Base-by-base conservation (phyloP, 768 basidiomycete species). In the Tulasnella sp. region DNA sequence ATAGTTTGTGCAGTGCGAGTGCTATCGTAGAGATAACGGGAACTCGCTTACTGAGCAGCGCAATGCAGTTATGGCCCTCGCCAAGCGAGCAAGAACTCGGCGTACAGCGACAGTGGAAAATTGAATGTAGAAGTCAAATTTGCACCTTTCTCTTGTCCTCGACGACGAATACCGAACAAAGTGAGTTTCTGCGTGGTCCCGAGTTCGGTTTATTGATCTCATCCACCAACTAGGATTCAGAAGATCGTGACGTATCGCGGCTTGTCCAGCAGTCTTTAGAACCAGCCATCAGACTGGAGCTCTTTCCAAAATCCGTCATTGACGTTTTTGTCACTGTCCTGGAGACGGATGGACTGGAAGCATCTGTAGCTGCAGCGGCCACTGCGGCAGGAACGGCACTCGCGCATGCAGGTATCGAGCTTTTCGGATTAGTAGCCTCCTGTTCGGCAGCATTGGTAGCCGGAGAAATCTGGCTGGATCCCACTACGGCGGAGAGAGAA, bases 111-210 rank as follows among this genome's bases (percentile, higher is more conserved):
- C 80, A 91, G 89, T 77, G 97, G 97, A 1, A 88, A 88, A 73
- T 83, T 99, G 72, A 98, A 95, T 77, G 93, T 99, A 8, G 96
- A 99, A 83, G 93, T 99, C 72, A 98, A 98, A 83, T 98, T 96
- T 80, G 88, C 96, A 1, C 97, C 97, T 0, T 99, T 97, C 82
- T 94, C 97, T 9, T 94, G 91, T 79, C 83, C 85, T 37, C 87
- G 86, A 19, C 86, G 97, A 79, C 86, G 92, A 81, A 91, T 92
- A 8, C 97, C 97, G 0, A 88, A 97, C 80, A 90, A 93, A 78
- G 97, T 97, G 83, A 84, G 91, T 81, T 3, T 70, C 54, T 17
- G 58, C 42, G 17, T 1, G 14, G 29, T 71, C 42, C 0, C 74
- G 17, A 9, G 17, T 17, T 42, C 12, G 64, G 39, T 9, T 71